Evolutionary conservation across 495 filamentous ascomycete species (phyloP).

Genomic region (Lentithecium fluviatile): DNA sequence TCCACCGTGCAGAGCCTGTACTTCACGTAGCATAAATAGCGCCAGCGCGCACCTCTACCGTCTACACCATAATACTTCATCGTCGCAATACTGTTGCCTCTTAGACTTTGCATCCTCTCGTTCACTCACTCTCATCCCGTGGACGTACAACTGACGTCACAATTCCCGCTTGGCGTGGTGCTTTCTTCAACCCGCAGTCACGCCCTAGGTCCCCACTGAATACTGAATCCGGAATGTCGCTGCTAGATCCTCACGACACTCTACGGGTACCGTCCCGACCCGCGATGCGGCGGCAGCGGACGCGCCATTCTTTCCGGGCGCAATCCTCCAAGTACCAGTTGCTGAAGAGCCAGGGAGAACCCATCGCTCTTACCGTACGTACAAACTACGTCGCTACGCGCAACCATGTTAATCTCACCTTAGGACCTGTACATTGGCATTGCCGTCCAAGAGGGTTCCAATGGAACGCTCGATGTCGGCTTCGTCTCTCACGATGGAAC

Average conservation of each 20-base stretch:
- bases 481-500: slow-evolving; percentile 74
- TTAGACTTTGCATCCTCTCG: no score
- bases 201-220: background rate
- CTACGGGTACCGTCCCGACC: background rate
- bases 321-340: slow-evolving; percentile 18
- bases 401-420: background rate
- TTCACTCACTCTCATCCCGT: background rate
- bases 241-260: background rate
- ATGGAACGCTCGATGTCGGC: slow-evolving; percentile 35
- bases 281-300: slow-evolving; percentile 14
- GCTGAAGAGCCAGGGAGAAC: slow-evolving; percentile 9
- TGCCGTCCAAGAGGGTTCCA: slow-evolving; percentile 21
- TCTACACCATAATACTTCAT: no score
- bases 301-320: slow-evolving; percentile 25
- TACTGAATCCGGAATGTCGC: background rate
- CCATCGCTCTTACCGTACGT: background rate
- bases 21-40: no score
- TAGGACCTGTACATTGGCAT: slow-evolving; percentile 40
- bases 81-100: no score
- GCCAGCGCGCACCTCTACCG: no score
- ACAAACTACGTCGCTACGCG: background rate
- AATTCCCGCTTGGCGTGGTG: background rate
- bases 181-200: background rate
- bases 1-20: no score
- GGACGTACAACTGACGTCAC: background rate